These are phyloP conservation scores for Fusarium odoratissimum DNA, from an alignment of 2,329 filamentous ascomycete species.

Conservation along the genomic window DNA sequence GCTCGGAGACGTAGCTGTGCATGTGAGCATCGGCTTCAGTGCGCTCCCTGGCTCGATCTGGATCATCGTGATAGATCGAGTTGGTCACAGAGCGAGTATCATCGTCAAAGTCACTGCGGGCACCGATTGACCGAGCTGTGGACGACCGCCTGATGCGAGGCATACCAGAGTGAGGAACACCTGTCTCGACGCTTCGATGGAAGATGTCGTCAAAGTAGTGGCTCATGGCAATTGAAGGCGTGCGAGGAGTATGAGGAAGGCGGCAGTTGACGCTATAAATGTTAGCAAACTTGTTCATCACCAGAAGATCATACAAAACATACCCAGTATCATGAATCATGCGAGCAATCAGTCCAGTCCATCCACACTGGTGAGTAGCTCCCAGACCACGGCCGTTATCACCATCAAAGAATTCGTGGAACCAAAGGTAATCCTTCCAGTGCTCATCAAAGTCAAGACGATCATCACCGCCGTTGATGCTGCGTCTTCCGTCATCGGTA, in stretches of 20 bases:
- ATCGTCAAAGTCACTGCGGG: conserved; percentile 79
- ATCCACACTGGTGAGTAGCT: conserved; percentile 94
- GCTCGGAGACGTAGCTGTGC: conserved; percentile 83
- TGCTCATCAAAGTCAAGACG: conserved; percentile 89
- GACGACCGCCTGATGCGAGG: conserved; percentile 79
- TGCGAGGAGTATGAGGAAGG: conserved; percentile 91
- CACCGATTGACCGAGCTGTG: conserved; percentile 84
- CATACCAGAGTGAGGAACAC: conserved; percentile 54
- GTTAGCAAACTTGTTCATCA: conserved; percentile 53
- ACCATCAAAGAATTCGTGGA: conserved; percentile 97
- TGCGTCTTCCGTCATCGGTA: conserved; percentile 85
- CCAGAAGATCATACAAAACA: conserved; percentile 49
- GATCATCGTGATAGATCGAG: conserved; percentile 50
- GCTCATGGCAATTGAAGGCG: conserved; percentile 82
- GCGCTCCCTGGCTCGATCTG: conserved; percentile 60
- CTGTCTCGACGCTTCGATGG: conserved; percentile 54
- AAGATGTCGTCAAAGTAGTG: conserved; percentile 98
- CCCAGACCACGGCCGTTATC: conserved; percentile 90
- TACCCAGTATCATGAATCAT: conserved; percentile 98
- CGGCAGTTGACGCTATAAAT: conserved; percentile 80
- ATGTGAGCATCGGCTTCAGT: conserved; percentile 75
- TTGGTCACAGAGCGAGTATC: conserved; percentile 50
- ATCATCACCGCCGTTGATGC: conserved; percentile 87
- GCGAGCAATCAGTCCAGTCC: conserved; percentile 94
- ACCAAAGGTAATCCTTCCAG: conserved; percentile 89